These are phyloP conservation scores for Aureobasidium sp. DNA, from an alignment of 2,329 filamentous ascomycete species.

Conservation along the genomic window DNA sequence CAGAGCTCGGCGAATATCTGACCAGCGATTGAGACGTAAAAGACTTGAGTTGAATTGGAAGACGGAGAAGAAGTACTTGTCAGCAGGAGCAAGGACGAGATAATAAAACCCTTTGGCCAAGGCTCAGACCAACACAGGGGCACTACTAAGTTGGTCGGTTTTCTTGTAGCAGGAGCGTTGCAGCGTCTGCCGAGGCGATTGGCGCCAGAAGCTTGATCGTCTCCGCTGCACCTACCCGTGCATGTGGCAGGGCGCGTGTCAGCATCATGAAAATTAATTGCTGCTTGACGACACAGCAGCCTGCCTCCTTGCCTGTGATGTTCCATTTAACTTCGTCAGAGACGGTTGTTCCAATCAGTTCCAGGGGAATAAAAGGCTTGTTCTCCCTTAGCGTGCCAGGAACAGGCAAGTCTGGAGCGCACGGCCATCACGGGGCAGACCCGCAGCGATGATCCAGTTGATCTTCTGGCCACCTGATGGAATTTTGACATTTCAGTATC, in stretches of 20 bases:
- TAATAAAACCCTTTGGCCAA: slow-evolving; percentile 1
- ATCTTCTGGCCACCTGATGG: slow-evolving; percentile 6
- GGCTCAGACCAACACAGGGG: slow-evolving; percentile 1
- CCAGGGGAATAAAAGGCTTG: slow-evolving; percentile 5
- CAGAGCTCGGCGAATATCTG: slow-evolving; percentile 4
- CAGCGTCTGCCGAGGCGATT: slow-evolving; percentile 9
- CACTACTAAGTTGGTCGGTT: not conserved
- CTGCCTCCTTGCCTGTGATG: slow-evolving; percentile 2
- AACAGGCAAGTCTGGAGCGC: not conserved
- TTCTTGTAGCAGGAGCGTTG: slow-evolving; percentile 5
- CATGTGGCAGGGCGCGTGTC: slow-evolving; percentile 8
- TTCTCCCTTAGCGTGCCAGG: slow-evolving; percentile 8
- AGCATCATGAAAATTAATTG: not conserved
- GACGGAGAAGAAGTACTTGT: not conserved
- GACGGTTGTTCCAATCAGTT: not conserved
- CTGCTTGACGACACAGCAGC: slow-evolving; percentile 3
- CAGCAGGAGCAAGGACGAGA: not conserved
- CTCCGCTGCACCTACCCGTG: slow-evolving; percentile 6
- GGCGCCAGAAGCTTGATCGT: slow-evolving; percentile 1
- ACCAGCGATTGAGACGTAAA: slow-evolving; percentile 1
- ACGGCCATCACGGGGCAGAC: not conserved
- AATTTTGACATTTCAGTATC: not conserved
- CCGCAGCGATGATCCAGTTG: not conserved
- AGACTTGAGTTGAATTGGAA: not conserved
- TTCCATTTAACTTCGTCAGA: not conserved